Base-by-base conservation (phyloP, 495 filamentous ascomycete species). In the Penicillium bovifimosum region DNA sequence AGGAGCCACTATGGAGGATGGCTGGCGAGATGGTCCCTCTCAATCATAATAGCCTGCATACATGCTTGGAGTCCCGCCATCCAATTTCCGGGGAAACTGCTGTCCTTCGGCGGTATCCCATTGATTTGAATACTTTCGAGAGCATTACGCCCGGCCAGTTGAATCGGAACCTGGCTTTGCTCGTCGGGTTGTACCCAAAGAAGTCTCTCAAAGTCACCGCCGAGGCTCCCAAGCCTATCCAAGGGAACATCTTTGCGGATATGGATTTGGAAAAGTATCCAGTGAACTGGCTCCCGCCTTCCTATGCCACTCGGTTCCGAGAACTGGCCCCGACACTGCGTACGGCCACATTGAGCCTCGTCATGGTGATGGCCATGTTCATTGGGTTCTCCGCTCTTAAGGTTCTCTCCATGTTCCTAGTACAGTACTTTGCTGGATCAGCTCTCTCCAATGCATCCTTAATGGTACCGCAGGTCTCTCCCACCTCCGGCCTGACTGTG, bases 71-170 rank as follows among this genome's bases (percentile, higher is more conserved):
- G 61, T 82, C 83, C 41, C 74, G 79, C 54, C 69, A 81, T 58
- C 54, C 73, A 9, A 67, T 73, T 26, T 75, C 74, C 27, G 68
- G 73, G 45, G 73, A 76, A 52, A 75, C 71, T 3, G 66, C 74
- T 27, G 68, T 84, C 45, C 65, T 84, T 28, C 73, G 74, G 53
- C 79, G 85, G 11, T 73, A 86, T 17, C 87, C 87, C 11, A 83
- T 90, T 57, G 87, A 91, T 57, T 60, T 88, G n/a, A 70, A 76
- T 43, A 87, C 84, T 0, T 90, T 91, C 52, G 71, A 83, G 55
- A 84, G 81, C 41, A 86, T 91, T 58, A 82, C 87, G 51, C 79
- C 85, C 18, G 68, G 80, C 27, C 87, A 91, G 59, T 78, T 91
- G 62, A 90, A 90, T 61, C 73, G 84, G 48, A 88, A 89, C 58